Evolutionary conservation across 2,329 filamentous ascomycete species (phyloP), one percentile per base, ranked within the genome.

Genomic region (Scytalidium sp.): DNA sequence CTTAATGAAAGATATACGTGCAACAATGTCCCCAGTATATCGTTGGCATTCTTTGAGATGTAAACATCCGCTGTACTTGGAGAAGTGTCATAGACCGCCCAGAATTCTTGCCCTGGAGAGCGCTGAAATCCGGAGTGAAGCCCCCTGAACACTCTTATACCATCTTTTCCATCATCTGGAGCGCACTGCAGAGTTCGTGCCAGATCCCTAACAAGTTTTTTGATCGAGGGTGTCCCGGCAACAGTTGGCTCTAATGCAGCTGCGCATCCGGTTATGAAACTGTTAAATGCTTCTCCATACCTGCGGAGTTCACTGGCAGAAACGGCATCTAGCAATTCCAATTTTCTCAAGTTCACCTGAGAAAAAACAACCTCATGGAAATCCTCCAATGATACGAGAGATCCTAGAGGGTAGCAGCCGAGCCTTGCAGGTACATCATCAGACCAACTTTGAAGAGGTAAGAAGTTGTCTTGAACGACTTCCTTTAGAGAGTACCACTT

Each of bases 351-450:
- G 13, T 68, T 68, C 49, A 64, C 61, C 53, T 78, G 75, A 3
- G 71, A 70, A 41, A 70, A 63, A 25, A 75, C 63, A 20, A 78
- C 63, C 40, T 74, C 70, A 2, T 68, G 63, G 48, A 76, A 78
- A 5, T 70, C 67, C 25, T 68, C 59, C 11, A 63, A 51, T 1
- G 70, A 63, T 4, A 67, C 63, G 29, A 75, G 67, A 3, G 72
- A 67, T 2, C 75, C 73, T 1, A 77, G 56, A 19, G 74, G 74
- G 48, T 75, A 76, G 50, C 74, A 76, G 17, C 74, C 74, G 23
- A 75, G 60, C 13, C 62, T 65, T 67, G 49, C 68, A 71, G 11
- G 66, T n/a, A n/a, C n/a, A n/a, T n/a, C 63, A n/a, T 63, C 51
- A 9, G 32, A 2, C 71, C 71, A 6, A 56, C 53, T 43, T 57